Conservation (phyloP, 306 rosid genomes). For the Cyclanthera cordifolia region DNA sequence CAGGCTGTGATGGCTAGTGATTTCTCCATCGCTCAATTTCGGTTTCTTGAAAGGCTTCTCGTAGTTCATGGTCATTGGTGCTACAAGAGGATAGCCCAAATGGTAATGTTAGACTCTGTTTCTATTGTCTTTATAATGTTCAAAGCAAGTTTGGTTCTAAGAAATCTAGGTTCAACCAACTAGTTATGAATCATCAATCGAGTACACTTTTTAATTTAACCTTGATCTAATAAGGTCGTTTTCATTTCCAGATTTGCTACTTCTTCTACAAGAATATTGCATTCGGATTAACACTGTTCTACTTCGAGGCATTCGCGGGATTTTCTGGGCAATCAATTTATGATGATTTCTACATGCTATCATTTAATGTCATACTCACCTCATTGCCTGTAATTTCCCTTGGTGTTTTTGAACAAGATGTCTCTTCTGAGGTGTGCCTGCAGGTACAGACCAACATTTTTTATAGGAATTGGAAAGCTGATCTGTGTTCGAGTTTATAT, state of each 20-base stretch:
- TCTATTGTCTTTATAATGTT: not conserved
- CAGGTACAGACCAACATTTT: slow-evolving; percentile 44
- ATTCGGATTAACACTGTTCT: slow-evolving; percentile 93
- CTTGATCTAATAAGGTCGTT: slow-evolving; percentile 2
- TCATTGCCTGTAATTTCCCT: slow-evolving; percentile 98
- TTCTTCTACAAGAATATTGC: slow-evolving; percentile 98
- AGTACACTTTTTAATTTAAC: slow-evolving; percentile 1
- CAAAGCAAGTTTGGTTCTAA: not conserved
- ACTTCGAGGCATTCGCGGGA: slow-evolving; percentile 85
- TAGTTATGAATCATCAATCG: not conserved
- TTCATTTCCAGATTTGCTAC: slow-evolving; percentile 74
- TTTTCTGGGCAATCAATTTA: slow-evolving; percentile 94
- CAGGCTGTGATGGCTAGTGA: slow-evolving; percentile 99
- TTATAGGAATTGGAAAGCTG: slow-evolving; percentile 4
- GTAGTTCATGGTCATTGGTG: slow-evolving; percentile 99
- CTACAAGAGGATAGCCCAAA: slow-evolving; percentile 97
- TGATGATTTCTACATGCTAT: slow-evolving; percentile 91
- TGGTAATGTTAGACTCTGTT: slow-evolving; percentile 49
- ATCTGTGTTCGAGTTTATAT: not conserved
- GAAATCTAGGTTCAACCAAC: not conserved
- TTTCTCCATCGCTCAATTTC: slow-evolving; percentile 87
- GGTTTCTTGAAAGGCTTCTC: slow-evolving; percentile 87
- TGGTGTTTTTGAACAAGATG: slow-evolving; percentile 97
- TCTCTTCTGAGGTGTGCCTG: slow-evolving; percentile 87
- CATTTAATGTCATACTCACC: slow-evolving; percentile 86